Conservation (phyloP, 495 filamentous ascomycete genomes). For the Sporormia fimetaria region DNA sequence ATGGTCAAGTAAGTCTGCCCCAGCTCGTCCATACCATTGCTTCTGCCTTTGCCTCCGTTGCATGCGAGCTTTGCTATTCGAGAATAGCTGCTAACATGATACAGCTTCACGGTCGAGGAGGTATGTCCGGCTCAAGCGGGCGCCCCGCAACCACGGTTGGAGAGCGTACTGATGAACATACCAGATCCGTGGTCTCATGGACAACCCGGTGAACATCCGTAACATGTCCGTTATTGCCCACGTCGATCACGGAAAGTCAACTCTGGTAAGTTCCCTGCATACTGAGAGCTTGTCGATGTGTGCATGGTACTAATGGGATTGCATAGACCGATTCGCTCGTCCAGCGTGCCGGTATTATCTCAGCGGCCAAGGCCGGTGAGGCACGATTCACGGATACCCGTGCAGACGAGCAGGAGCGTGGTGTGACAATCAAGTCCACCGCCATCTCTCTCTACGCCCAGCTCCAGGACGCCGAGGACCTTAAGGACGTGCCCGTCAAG, state of each 20-base stretch:
- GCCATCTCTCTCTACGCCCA: slow-evolving; percentile 96
- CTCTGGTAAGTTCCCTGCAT: slow-evolving; percentile 7
- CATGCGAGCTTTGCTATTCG: not conserved
- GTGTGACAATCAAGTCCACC: slow-evolving; percentile 99
- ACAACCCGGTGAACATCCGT: slow-evolving; percentile 94
- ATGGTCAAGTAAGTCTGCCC: slow-evolving; percentile 94
- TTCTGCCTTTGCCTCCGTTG: not conserved
- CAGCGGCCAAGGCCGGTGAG: slow-evolving; percentile 92
- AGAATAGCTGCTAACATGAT: slow-evolving; percentile 22
- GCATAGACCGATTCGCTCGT: slow-evolving; percentile 81
- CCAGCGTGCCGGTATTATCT: slow-evolving; percentile 99
- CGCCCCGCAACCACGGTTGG: no score
- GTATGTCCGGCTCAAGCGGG: slow-evolving; percentile 39
- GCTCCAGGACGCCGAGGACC: slow-evolving; percentile 68
- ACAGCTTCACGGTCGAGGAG: slow-evolving; percentile 98
- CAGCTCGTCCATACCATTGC: not conserved
- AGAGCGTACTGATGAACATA: slow-evolving; percentile 31
- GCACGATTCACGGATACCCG: slow-evolving; percentile 94
- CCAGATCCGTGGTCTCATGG: slow-evolving; percentile 88
- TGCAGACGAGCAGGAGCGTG: slow-evolving; percentile 94
- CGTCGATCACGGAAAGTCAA: no score
- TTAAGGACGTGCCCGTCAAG: slow-evolving; percentile 90
- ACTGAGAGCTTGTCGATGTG: not conserved
- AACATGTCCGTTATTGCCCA: slow-evolving; percentile 99
- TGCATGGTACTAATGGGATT: no score